These are phyloP conservation scores for Leptodermis oblonga DNA, from an alignment of 257 asterid genomes.

Conservation along the genomic window DNA sequence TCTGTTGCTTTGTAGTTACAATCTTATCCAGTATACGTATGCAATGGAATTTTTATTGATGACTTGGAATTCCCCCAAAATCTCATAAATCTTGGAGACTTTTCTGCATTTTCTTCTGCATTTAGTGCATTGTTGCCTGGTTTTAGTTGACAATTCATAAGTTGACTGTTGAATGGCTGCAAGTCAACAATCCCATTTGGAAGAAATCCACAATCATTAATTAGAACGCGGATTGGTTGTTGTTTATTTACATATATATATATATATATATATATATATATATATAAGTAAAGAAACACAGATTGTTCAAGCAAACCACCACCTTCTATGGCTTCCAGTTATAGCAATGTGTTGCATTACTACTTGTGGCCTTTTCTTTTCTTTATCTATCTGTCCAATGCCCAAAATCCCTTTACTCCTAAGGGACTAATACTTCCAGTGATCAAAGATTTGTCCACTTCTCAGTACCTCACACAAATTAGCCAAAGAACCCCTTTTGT, in stretches of 20 bases:
- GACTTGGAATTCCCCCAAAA: not conserved
- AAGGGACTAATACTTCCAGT: conserved; percentile 26
- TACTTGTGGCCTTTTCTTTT: not conserved
- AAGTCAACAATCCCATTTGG: conserved; percentile 10
- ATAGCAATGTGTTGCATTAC: not conserved
- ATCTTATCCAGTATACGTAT: not conserved
- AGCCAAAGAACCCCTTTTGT: conserved; percentile 33
- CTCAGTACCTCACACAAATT: conserved; percentile 18
- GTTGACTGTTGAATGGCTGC: not conserved
- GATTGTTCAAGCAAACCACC: not conserved
- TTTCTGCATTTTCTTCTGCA: not conserved
- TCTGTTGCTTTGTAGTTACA: not conserved
- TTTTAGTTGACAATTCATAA: conserved; percentile 6
- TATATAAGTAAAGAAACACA: too few relatives aligned
- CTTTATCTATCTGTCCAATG: conserved; percentile 11
- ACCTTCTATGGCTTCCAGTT: conserved; percentile 8
- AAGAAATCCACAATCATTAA: too few relatives aligned
- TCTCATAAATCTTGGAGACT: not conserved
- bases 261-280: too few relatives aligned
- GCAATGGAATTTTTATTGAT: not conserved
- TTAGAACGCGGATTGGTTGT: not conserved
- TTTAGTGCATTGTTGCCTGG: not conserved
- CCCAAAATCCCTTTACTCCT: conserved; percentile 14
- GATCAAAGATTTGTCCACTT: conserved; percentile 24
- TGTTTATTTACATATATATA: not conserved